Base-by-base conservation (phyloP, 768 basidiomycete genomes). In the Tulasnella sp. region DNA sequence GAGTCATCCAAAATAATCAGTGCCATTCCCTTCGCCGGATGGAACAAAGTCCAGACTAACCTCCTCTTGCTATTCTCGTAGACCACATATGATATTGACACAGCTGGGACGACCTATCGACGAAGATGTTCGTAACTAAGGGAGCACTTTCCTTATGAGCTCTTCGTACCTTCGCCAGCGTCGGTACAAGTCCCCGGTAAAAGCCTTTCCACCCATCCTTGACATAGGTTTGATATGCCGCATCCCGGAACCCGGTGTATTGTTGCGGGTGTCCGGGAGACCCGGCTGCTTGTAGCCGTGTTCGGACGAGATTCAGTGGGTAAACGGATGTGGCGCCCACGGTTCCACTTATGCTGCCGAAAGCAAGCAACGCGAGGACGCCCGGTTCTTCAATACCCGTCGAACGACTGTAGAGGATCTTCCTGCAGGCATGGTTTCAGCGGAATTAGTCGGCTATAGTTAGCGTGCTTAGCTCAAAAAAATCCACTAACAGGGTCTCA, bases 21-120 rank as follows among this genome's bases (percentile, higher is more conserved):
- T n/a, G 73, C n/a, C 6, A 24, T 44, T 44, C 44, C 4, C 34
- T 18, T 6, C n/a, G 18, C 38, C 3, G 52, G 24, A 52, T 16
- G 16, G 48, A 48, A 21, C 3, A 74, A 10, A 40, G 31, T 27
- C n/a, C 10, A 77, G 27, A 79, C 82, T 40, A 56, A 83, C 94
- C 88, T 92, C 84, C 92, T 89, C 87, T 94, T 96, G 83, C 89
- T 91, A 82, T 93, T 91, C 84, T 96, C 94, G 85, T 96, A 96
- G 81, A 98, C 97, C 56, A 98, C 91, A 86, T 98, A 98, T 80
- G 95, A 95, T 86, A 99, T 98, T 10, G 96, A 97, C 62, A 99
- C 97, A 5, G 96, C 93, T 75, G 97, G 97, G 71, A 98, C 92
- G 80, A 99, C 97, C 94, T 95, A 82, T 44, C 71, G 74, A 82